Conservation (phyloP, 2,329 filamentous ascomycete species). For the Calonectria hawksworthii region DNA sequence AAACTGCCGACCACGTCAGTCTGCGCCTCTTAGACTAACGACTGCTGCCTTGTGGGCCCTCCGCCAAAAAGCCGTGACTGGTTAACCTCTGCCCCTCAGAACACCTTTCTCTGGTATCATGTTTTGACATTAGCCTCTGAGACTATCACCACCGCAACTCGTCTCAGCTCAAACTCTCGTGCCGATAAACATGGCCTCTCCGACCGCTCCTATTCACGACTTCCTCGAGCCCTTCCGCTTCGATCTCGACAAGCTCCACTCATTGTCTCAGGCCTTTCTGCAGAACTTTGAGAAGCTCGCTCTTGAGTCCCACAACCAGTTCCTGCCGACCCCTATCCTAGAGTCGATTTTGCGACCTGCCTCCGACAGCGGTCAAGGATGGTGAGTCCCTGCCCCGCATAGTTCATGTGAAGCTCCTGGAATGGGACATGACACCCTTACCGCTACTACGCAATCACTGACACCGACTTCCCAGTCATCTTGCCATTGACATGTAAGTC, state of each 20-base stretch:
- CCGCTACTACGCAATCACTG: constrained; percentile 25
- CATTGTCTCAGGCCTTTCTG: constrained; percentile 63
- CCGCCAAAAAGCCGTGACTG: background rate
- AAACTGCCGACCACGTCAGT: background rate
- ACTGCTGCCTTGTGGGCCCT: constrained; percentile 7
- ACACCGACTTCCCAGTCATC: constrained; percentile 59
- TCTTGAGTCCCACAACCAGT: constrained; percentile 67
- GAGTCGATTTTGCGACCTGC: constrained; percentile 69
- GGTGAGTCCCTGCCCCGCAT: constrained; percentile 59
- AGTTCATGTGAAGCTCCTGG: background rate
- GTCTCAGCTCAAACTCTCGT: background rate
- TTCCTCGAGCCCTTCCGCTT: constrained; percentile 68
- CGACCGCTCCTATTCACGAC: constrained; percentile 47
- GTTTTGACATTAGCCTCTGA: background rate
- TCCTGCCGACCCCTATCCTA: constrained; percentile 72
- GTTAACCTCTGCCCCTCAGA: background rate
- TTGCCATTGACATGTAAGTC: constrained; percentile 76
- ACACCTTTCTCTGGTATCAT: constrained; percentile 4
- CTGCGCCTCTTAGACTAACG: background rate
- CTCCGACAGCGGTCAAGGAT: constrained; percentile 57
- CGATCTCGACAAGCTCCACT: constrained; percentile 59
- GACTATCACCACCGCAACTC: background rate
- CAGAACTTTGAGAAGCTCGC: constrained; percentile 64
- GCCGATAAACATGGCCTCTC: constrained; percentile 30
- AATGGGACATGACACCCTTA: background rate